Evolutionary conservation across 805 yeast species (phyloP).

Genomic region (Candida palmyrensis): DNA sequence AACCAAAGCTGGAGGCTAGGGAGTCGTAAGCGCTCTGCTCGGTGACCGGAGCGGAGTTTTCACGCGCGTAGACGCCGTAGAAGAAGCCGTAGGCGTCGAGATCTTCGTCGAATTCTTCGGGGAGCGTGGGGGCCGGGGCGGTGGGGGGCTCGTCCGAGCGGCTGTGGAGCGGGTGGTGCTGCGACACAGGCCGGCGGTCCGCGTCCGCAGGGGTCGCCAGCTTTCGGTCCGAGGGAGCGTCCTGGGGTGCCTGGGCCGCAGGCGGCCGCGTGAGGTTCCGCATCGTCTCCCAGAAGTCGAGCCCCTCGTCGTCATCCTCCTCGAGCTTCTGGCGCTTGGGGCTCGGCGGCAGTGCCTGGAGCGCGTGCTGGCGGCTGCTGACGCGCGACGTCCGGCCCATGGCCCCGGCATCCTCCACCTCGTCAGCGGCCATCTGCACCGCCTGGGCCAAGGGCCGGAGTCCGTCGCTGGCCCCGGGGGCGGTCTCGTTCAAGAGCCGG

Average conservation of each 20-base stretch:
- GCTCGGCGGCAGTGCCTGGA: conserved; percentile 7
- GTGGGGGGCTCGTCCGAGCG: conserved; percentile 11
- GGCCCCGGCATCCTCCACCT: not conserved
- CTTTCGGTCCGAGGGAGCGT: not conserved
- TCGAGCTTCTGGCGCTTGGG: conserved; percentile 5
- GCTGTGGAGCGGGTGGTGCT: conserved; percentile 49
- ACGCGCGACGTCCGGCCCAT: not conserved
- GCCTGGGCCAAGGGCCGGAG: conserved; percentile 38
- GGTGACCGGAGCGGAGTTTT: conserved; percentile 18
- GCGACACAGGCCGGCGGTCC: conserved; percentile 40
- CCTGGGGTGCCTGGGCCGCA: conserved; percentile 3
- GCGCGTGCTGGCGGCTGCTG: conserved; percentile 7
- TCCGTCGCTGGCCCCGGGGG: conserved; percentile 4
- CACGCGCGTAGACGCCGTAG: conserved; percentile 31
- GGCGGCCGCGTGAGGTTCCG: conserved; percentile 39
- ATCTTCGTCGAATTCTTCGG: conserved; percentile 32
- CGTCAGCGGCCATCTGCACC: conserved; percentile 33
- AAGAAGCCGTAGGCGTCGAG: conserved; percentile 33
- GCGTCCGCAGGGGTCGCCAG: not conserved
- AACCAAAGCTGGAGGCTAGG: conserved; percentile 30
- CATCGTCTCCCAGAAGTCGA: conserved; percentile 71
- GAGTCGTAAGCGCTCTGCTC: conserved; percentile 20
- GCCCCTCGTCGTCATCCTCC: conserved; percentile 53
- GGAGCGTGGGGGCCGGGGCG: conserved; percentile 6
- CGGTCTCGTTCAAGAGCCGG: conserved; percentile 36